Conservation (phyloP, 768 basidiomycete species). For the Epithele typhae region DNA sequence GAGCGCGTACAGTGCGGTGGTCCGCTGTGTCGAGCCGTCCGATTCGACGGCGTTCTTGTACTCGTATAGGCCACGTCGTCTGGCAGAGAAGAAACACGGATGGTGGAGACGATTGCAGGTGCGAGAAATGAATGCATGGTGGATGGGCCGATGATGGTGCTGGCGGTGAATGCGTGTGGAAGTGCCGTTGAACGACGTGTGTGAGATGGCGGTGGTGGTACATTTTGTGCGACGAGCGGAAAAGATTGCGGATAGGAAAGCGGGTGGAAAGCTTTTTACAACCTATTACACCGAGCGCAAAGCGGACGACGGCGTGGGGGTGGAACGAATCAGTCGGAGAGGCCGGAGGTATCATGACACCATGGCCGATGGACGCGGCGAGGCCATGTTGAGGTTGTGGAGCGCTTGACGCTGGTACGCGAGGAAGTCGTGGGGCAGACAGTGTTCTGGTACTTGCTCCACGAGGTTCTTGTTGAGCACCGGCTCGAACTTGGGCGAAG, state of each 20-base stretch:
- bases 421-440: conserved; percentile 78
- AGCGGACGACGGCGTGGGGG: conserved; percentile 10
- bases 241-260: conserved; percentile 20
- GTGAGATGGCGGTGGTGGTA: conserved; percentile 67
- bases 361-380: conserved; percentile 52
- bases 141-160: conserved; percentile 25
- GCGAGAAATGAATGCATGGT: conserved; percentile 38
- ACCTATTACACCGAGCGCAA: conserved; percentile 37
- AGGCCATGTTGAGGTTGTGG: conserved; percentile 70
- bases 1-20: conserved; percentile 18
- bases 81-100: conserved; percentile 24
- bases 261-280: conserved; percentile 40
- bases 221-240: conserved; percentile 71
- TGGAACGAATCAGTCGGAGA: conserved; percentile 8
- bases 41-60: conserved; percentile 19
- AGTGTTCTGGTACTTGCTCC: conserved; percentile 70
- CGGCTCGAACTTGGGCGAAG: conserved; percentile 60
- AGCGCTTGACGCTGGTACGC: conserved; percentile 74
- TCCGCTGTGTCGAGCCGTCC: conserved; percentile 13
- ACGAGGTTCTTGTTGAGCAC: conserved; percentile 65
- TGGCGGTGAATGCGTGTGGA: conserved; percentile 45
- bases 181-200: conserved; percentile 49
- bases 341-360: conserved; percentile 44
- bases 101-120: conserved; percentile 61
- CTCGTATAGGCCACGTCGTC: conserved; percentile 19